These are phyloP conservation scores for Fusarium sp. DNA, from an alignment of 2,329 filamentous ascomycete species.

Conservation along the genomic window DNA sequence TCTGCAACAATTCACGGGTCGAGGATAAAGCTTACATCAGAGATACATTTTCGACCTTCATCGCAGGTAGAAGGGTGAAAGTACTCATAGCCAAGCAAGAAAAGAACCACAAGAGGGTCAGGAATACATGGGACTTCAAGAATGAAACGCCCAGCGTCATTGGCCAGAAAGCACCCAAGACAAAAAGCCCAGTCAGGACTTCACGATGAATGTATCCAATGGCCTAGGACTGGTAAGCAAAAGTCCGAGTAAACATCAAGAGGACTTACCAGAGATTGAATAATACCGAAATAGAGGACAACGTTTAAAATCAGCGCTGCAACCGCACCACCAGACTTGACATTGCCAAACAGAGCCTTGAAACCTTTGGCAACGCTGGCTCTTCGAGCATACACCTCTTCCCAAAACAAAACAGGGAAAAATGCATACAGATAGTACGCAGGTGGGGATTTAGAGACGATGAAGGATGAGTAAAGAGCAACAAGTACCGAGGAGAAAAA, in stretches of 20 bases:
- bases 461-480: conserved; percentile 79
- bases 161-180: conserved; percentile 83
- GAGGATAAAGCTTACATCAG: conserved; percentile 69
- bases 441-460: conserved; percentile 79
- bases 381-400: conserved; percentile 86
- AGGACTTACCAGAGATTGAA: conserved; percentile 77
- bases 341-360: conserved; percentile 73
- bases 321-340: conserved; percentile 68
- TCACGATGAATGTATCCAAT: conserved; percentile 92
- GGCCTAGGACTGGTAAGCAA: conserved; percentile 64
- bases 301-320: conserved; percentile 71
- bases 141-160: conserved; percentile 77
- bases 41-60: conserved; percentile 81
- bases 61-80: conserved; percentile 88
- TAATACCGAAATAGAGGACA: conserved; percentile 74
- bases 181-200: conserved; percentile 83
- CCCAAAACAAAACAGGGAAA: conserved; percentile 96
- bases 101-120: conserved; percentile 76
- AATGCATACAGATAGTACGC: conserved; percentile 93
- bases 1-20: background rate
- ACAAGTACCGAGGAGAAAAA: conserved; percentile 82
- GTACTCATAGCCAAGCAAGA: conserved; percentile 86
- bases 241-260: background rate
- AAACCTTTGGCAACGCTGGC: conserved; percentile 74
- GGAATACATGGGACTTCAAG: conserved; percentile 68